These are phyloP conservation scores for Puccinia coronata DNA, from an alignment of 1,284 basidiomycete species.

Conservation along the genomic window DNA sequence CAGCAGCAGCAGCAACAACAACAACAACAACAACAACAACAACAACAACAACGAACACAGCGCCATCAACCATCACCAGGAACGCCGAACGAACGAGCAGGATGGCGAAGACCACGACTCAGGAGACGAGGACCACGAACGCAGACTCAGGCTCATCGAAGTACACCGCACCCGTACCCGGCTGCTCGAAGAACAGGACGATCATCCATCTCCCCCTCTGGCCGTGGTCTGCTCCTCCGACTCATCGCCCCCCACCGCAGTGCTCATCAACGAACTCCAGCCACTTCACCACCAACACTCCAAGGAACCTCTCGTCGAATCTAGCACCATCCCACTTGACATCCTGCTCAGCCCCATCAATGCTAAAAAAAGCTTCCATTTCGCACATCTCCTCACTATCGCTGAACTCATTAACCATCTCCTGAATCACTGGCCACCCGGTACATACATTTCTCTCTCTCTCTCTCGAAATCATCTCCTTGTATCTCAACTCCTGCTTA, in stretches of 20 bases:
- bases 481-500: neutral
- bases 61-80: neutral
- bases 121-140: neutral
- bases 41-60: neutral
- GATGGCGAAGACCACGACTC: neutral
- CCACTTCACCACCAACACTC: neutral
- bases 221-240: neutral
- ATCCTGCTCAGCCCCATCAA: conserved; percentile 7
- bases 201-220: neutral
- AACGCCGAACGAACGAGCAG: neutral
- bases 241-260: neutral
- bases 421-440: neutral
- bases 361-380: neutral
- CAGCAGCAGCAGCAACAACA: too few relatives aligned
- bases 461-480: neutral
- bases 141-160: neutral
- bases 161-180: neutral
- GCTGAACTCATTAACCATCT: neutral
- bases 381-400: neutral
- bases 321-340: neutral
- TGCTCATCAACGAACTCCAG: neutral
- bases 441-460: neutral
- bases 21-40: neutral
- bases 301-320: conserved; percentile 7
- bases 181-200: neutral